Conservation (phyloP, 345 rosid genomes). For the Microthlaspi erraticum region DNA sequence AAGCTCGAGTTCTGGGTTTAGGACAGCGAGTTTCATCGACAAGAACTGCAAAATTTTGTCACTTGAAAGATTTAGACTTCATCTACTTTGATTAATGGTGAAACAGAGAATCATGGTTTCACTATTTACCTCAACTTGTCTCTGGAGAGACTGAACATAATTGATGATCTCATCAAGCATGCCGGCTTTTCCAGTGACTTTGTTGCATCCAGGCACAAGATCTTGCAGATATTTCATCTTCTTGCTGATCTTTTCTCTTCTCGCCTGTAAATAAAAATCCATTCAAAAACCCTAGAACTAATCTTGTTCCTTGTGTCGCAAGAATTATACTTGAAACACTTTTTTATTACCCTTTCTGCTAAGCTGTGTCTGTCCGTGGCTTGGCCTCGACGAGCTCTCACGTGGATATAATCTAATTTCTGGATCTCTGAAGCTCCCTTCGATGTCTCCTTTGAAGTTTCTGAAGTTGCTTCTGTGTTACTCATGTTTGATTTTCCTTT, state of each 20-base stretch:
- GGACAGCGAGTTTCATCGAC: conserved; percentile 81
- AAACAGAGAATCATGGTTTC: conserved; percentile 25
- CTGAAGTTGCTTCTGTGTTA: conserved; percentile 42
- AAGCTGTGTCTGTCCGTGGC: conserved; percentile 54
- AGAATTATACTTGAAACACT: neutral
- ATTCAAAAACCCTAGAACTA: conserved; percentile 5
- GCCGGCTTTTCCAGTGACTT: conserved; percentile 77
- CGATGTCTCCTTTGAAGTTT: conserved; percentile 40
- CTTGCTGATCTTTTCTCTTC: conserved; percentile 79
- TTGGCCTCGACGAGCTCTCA: conserved; percentile 54
- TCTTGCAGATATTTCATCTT: conserved; percentile 76
- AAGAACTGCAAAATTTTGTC: conserved; percentile 56
- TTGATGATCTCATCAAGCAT: conserved; percentile 91
- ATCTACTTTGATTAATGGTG: neutral
- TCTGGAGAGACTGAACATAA: conserved; percentile 80
- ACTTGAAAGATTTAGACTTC: conserved; percentile 21
- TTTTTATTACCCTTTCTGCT: conserved; percentile 56
- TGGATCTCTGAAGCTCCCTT: conserved; percentile 45
- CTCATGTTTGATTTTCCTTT: conserved; percentile 42
- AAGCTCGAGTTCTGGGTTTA: conserved; percentile 58
- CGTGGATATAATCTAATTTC: conserved; percentile 50
- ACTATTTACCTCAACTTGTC: conserved; percentile 71
- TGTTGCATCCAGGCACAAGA: conserved; percentile 72
- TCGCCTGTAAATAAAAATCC: conserved; percentile 51
- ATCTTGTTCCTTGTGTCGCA: conserved; percentile 17